Evolutionary conservation across 371 early-diverging fungal species (phyloP).

Genomic region (Saksenaea oblongispora): DNA sequence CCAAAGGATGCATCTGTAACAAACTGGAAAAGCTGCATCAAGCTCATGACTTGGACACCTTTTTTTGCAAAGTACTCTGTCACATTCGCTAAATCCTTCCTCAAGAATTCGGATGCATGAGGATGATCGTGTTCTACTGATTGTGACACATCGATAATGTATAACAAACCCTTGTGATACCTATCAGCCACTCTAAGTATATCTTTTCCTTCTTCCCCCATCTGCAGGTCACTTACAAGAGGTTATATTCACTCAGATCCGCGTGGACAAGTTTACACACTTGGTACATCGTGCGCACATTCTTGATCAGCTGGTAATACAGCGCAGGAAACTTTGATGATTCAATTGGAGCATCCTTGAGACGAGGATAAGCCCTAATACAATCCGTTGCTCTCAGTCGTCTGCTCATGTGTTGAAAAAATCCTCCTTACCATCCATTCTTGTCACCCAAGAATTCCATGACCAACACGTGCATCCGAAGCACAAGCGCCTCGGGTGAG

Average conservation of each 20-base stretch:
- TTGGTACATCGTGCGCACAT: conserved; percentile 95
- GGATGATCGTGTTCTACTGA: conserved; percentile 99
- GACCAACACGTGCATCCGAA: conserved; percentile 96
- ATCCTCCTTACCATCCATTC: conserved; percentile 74
- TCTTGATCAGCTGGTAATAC: conserved; percentile 87
- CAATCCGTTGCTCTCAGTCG: neutral
- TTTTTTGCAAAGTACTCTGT: conserved; percentile 92
- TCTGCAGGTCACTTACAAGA: conserved; percentile 65
- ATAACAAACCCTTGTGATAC: conserved; percentile 80
- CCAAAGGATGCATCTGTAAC: conserved; percentile 70
- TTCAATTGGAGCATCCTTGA: conserved; percentile 92
- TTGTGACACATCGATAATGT: conserved; percentile 99
- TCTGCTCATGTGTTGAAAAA: neutral
- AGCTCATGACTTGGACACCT: conserved; percentile 78
- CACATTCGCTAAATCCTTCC: conserved; percentile 96
- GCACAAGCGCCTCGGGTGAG: conserved; percentile 92
- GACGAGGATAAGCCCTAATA: conserved; percentile 82
- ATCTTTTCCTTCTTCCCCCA: neutral
- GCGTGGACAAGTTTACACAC: conserved; percentile 97
- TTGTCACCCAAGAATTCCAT: conserved; percentile 96
- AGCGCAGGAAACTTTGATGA: conserved; percentile 71
- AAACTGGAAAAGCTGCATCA: conserved; percentile 91
- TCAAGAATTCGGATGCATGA: conserved; percentile 96
- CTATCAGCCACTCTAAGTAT: conserved; percentile 25
- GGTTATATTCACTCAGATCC: conserved; percentile 99